Percentiles rank a stretch among this genome's conserved stretches.
These are phyloP conservation scores for Cladosporium sp. DNA, from an alignment of 2,329 filamentous ascomycete genomes.

Conservation along the genomic window DNA sequence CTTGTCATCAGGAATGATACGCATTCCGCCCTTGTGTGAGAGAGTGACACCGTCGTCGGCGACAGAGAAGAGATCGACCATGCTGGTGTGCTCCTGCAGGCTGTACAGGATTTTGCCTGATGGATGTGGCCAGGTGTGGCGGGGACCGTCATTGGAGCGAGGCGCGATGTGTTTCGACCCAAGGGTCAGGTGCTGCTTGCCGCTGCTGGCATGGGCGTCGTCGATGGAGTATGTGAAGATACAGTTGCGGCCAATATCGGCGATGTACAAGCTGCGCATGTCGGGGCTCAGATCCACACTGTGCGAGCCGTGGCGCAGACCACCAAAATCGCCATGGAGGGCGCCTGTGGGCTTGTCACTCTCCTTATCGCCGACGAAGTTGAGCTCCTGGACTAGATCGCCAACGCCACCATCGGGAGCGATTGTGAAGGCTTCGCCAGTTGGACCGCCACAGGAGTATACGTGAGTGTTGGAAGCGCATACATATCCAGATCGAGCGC, in stretches of 20 bases:
- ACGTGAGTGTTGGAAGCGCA: conserved; percentile 26
- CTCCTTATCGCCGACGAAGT: conserved; percentile 27
- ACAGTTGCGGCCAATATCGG: conserved; percentile 32
- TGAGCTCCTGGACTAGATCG: conserved; percentile 27
- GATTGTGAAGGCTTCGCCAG: conserved; percentile 29
- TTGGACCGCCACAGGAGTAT: conserved; percentile 29
- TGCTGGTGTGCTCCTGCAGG: conserved; percentile 32
- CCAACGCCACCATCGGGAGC: conserved; percentile 26
- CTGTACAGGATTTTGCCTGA: conserved; percentile 29
- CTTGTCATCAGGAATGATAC: conserved; percentile 27
- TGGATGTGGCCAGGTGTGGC: conserved; percentile 32
- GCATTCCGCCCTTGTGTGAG: conserved; percentile 23
- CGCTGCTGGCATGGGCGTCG: conserved; percentile 14
- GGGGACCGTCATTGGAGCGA: conserved; percentile 27
- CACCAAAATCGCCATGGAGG: conserved; percentile 31
- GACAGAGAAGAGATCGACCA: conserved; percentile 29
- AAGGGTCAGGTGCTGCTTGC: conserved; percentile 20
- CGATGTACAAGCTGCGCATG: conserved; percentile 26
- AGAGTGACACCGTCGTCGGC: conserved; percentile 24
- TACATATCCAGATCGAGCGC: conserved; percentile 28
- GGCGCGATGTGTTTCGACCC: conserved; percentile 26
- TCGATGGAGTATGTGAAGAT: conserved; percentile 30
- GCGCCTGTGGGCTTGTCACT: conserved; percentile 23
- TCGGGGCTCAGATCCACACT: conserved; percentile 27
- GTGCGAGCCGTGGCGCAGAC: conserved; percentile 30